Conservation (phyloP, 768 basidiomycete genomes). For the Panellus pusillus region DNA sequence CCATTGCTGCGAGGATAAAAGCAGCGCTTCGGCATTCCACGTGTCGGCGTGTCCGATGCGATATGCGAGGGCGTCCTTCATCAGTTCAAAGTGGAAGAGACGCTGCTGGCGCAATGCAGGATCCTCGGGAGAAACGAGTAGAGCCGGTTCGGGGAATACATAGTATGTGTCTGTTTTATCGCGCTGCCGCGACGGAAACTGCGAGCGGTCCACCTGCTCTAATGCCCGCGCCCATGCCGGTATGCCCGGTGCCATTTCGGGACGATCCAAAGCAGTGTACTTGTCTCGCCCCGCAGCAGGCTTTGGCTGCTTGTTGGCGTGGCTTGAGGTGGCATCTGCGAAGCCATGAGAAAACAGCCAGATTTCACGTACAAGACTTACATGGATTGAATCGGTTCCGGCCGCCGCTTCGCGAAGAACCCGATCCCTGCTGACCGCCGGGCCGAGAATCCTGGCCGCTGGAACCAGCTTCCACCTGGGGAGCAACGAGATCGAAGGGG, state of each 20-base stretch:
- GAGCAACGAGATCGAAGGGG: not conserved
- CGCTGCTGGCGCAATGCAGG: not conserved
- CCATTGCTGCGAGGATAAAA: not conserved
- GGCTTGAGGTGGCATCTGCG: not conserved
- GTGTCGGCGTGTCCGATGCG: not conserved
- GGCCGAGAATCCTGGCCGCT: no score
- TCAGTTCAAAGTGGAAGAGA: not conserved
- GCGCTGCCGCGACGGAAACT: not conserved
- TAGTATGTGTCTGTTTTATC: not conserved
- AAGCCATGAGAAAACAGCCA: no score
- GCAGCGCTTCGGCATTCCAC: not conserved
- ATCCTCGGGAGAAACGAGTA: not conserved
- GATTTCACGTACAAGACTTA: no score
- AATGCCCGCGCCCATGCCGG: no score
- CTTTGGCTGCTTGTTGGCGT: not conserved
- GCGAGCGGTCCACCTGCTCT: not conserved
- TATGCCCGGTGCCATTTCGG: constrained; percentile 3
- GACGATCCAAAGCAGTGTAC: not conserved
- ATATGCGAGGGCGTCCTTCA: not conserved
- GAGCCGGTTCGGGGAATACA: constrained; percentile 2
- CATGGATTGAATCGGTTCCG: not conserved
- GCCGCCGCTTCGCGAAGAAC: no score
- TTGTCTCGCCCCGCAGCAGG: not conserved
- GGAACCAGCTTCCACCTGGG: no score
- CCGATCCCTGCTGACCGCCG: no score